Evolutionary conservation across 768 basidiomycete species (phyloP).

Genomic region (Russula ochroleuca): DNA sequence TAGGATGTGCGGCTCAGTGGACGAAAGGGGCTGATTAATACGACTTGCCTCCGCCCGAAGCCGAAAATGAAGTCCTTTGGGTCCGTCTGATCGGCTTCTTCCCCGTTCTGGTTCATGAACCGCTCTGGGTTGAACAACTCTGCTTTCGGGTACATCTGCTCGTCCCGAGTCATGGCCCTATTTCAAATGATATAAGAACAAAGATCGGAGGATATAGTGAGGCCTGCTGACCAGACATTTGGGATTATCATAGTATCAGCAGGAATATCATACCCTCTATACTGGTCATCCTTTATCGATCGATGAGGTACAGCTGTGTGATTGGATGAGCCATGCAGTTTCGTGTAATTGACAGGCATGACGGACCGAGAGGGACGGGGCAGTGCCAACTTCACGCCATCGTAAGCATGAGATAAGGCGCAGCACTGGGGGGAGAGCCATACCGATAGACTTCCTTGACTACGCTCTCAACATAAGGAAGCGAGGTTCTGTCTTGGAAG

Average conservation of each 20-base stretch:
- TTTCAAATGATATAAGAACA: neutral
- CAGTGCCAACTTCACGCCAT: slow-evolving; percentile 21
- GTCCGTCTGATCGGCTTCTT: slow-evolving; percentile 10
- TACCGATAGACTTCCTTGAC: slow-evolving; percentile 29
- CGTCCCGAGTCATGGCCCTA: slow-evolving; percentile 29
- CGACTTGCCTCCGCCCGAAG: slow-evolving; percentile 26
- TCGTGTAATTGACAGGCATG: neutral
- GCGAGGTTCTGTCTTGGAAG: slow-evolving; percentile 28
- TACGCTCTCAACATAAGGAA: slow-evolving; percentile 31
- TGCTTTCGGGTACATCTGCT: slow-evolving; percentile 20
- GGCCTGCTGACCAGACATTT: slow-evolving; percentile 26
- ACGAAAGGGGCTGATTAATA: neutral
- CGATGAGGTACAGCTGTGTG: slow-evolving; percentile 27
- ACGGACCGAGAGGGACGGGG: slow-evolving; percentile 27
- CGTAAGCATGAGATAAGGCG: neutral
- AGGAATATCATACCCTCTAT: slow-evolving; percentile 27
- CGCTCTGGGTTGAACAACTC: slow-evolving; percentile 25
- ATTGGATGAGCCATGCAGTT: slow-evolving; percentile 7
- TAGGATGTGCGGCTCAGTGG: neutral
- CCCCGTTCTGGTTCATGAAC: slow-evolving; percentile 18
- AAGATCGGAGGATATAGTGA: neutral
- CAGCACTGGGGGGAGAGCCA: neutral
- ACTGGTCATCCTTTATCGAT: slow-evolving; percentile 26
- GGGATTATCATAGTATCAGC: slow-evolving; percentile 25
- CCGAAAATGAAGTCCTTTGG: slow-evolving; percentile 27